Evolutionary conservation across 129 eudicot species (phyloP).

Genomic region (Gnaphalium uliginosum): DNA sequence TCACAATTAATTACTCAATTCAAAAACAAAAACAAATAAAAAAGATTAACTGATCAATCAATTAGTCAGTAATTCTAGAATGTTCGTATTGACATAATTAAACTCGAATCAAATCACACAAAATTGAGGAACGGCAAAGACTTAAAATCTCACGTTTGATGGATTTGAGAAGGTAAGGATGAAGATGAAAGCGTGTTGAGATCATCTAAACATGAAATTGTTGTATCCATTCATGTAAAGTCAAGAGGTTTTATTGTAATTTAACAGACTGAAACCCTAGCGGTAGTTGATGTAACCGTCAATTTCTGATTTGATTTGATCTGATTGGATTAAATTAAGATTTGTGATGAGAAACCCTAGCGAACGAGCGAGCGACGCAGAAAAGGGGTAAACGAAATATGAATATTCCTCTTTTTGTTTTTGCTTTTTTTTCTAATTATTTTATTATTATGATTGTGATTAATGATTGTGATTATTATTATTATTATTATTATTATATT

Average conservation of each 20-base stretch:
- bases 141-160: conserved; percentile 31
- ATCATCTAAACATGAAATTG: conserved; percentile 39
- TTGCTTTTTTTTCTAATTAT: not conserved
- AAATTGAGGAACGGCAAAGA: not conserved
- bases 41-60: not conserved
- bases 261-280: conserved; percentile 24
- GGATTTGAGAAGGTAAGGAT: conserved; percentile 36
- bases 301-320: conserved; percentile 12
- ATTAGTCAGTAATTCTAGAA: not conserved
- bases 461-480: too few species aligned
- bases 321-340: conserved; percentile 23
- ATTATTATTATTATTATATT: too few species aligned
- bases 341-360: conserved; percentile 40
- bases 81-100: not conserved
- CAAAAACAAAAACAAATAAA: not conserved
- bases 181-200: conserved; percentile 40
- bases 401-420: not conserved
- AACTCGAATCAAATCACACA: conserved; percentile 14
- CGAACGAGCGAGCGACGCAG: not conserved
- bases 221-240: conserved; percentile 37
- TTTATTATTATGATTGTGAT: too few species aligned
- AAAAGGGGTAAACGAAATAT: not conserved
- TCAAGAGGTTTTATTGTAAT: not conserved
- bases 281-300: conserved; percentile 13
- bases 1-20: not conserved